phyloP scores from a whole-genome alignment of 805 yeast genomes.

The Lipomyces japonicus region DNA sequence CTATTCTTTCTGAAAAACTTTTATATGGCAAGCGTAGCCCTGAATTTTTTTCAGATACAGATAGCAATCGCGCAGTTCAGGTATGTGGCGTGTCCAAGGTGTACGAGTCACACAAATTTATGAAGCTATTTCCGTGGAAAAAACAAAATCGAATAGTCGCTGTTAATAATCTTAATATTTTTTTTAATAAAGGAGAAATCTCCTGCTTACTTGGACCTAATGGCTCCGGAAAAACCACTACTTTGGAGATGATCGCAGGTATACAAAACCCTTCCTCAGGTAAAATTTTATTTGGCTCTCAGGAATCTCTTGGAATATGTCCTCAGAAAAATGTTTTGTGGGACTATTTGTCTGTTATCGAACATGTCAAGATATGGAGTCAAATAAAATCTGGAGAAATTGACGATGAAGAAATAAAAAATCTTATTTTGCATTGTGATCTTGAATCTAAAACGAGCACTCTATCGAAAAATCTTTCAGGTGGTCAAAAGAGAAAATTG shows the following conservation, averaged over 20 bases:
- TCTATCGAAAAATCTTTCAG: constrained; percentile 33
- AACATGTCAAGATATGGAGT: constrained; percentile 36
- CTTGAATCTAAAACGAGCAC: constrained; percentile 29
- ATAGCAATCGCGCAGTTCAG: constrained; percentile 7
- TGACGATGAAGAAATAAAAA: constrained; percentile 11
- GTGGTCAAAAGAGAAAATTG: constrained; percentile 39
- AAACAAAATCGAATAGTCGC: constrained; percentile 31
- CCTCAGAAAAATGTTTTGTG: constrained; percentile 40
- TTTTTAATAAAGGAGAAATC: constrained; percentile 35
- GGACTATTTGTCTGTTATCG: constrained; percentile 37
- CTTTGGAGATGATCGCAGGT: constrained; percentile 39
- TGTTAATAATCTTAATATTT: constrained; percentile 32
- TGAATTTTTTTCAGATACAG: not conserved
- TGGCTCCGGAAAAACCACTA: constrained; percentile 41
- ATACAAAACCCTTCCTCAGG: constrained; percentile 27
- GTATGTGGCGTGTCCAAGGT: constrained; percentile 11
- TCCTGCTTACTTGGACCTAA: constrained; percentile 39
- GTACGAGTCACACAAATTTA: constrained; percentile 8
- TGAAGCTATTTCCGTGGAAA: too few species aligned
- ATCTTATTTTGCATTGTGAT: constrained; percentile 35
- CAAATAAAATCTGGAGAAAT: constrained; percentile 28
- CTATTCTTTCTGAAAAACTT: constrained; percentile 2
- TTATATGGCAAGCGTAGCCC: constrained; percentile 8
- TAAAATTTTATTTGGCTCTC: constrained; percentile 29
- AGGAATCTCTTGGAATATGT: constrained; percentile 36